Evolutionary conservation across 139 green algal species (phyloP), one percentile per base, ranked within the genome.

Genomic region (Pleodorina starrii): DNA sequence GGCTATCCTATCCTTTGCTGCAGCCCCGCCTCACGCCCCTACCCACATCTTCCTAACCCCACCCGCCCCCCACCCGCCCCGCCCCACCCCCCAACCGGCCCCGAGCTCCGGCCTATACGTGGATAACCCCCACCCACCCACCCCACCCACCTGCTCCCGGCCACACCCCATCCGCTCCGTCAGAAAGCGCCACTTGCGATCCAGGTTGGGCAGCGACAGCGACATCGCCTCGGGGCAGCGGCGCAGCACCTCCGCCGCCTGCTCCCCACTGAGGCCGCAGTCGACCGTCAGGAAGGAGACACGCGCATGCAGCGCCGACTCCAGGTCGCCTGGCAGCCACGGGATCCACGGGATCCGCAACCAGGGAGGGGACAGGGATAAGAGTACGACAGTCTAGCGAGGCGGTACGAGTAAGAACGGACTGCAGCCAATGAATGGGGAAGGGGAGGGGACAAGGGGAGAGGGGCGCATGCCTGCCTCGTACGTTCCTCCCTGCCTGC

Each of bases 171-270:
- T 88, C 3, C 46, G 66, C 35, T 71, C 32, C 32, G 48, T 54
- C 14, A 88, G 63, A 44, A 88, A 88, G 19, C 66, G 43, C 66
- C 68, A 80, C 83, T 88, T 88, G 83, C 83, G 83, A 11, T 2
- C 0, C 19, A 88, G 83, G 68, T 88, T 88, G 63, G 83, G 25
- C 44, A 88, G 10, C 32, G 29, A 36, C 1, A 88, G 68, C 5
- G 35, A 57, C 35, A 88, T 63, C 83, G 69, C 14, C 66, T 79
- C 44, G 19, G 66, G 68, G 32, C 60, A 87, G 60, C 11, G 5
- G 3, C 14, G 14, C 42, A 78, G 42, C 42, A 87, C 38, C 36
- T 2, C n/a, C 60, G 59, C 11, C 43, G 81, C 81, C 81, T 87
- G 19, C 10, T 27, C 12, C 1, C 14, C 6, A 14, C 16, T 87